Evolutionary conservation across 192 early-diverging fungal genomes (phyloP).

Genomic region (Dissophora ornata): DNA sequence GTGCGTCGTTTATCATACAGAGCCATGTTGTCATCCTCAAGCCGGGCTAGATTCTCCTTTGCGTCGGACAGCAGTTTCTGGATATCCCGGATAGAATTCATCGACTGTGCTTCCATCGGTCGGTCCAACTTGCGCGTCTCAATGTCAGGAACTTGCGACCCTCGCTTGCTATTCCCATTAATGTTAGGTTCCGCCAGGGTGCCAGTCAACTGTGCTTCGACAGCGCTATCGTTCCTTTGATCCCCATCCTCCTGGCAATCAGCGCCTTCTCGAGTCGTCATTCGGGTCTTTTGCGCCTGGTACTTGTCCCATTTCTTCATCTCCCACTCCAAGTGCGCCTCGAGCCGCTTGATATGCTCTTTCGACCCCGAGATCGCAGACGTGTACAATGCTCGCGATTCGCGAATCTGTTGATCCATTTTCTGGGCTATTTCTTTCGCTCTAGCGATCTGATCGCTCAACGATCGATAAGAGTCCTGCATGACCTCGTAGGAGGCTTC

Average conservation of each 20-base stretch:
- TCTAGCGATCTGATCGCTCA: constrained; percentile 1
- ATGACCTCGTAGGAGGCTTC: background rate
- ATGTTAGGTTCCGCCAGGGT: background rate
- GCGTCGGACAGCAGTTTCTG: constrained; percentile 15
- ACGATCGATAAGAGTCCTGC: constrained; percentile 15
- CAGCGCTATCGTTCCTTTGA: background rate
- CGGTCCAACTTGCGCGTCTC: constrained; percentile 7
- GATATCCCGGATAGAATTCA: constrained; percentile 28
- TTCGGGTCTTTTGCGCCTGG: constrained; percentile 13
- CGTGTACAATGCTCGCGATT: constrained; percentile 8
- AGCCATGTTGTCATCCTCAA: constrained; percentile 12
- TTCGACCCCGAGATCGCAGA: constrained; percentile 8
- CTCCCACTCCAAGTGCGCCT: constrained; percentile 43
- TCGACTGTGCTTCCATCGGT: constrained; percentile 29
- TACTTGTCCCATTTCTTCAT: constrained; percentile 43
- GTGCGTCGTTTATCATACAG: constrained; percentile 10
- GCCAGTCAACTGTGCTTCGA: background rate
- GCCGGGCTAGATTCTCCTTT: constrained; percentile 6
- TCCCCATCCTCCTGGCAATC: background rate
- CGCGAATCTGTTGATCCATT: constrained; percentile 9
- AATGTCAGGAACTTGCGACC: background rate
- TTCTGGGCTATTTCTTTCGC: constrained; percentile 5
- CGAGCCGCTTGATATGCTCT: constrained; percentile 34
- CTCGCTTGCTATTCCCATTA: background rate
- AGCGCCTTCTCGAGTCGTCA: constrained; percentile 2